Base-by-base conservation (phyloP, 2,329 filamentous ascomycete species). In the Diaporthe sp. region DNA sequence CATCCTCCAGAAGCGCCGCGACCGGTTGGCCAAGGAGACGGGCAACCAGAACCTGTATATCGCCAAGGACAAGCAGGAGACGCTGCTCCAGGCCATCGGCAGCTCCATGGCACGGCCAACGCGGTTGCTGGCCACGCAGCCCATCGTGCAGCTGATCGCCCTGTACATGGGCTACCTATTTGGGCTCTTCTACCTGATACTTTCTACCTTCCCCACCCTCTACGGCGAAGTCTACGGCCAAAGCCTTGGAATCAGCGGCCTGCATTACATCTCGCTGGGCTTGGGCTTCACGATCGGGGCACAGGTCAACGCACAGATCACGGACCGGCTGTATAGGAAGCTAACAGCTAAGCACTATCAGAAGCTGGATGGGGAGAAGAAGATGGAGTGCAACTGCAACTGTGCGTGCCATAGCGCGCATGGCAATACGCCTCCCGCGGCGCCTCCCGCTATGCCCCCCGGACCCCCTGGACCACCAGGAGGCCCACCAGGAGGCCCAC, bases 1-100 rank as follows among this genome's bases (percentile, higher is more conserved):
- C 30, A 86, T 95, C 6, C 87, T 94, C 1, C 81, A 85, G 39
- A 83, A 86, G 75, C 92, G 91, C 79, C 90, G 90, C 53, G 81
- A 85, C 68, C 86, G 84, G 25, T 84, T 93, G 19, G 84, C 86
- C 72, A 86, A 87, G 75, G 85, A 89, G 76, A 93, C 90, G 1
- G 89, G 88, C 35, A 92, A 92, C 76, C 25, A 71, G 3, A 75
- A 51, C 1, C 78, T 86, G 78, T 80, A 83, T 63, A 88, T 90
- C 8, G 85, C 92, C 35, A 88, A 89, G 79, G 92, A 92, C 58
- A 81, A 81, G 39, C 81, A 81, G 6, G 79, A 81, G n/a, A 53
- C 47, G 9, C 56, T 70, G 2, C 30, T 51, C 56, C 73, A 76
- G 8, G 79, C 81, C 7, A 51, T 80, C 50, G 55, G 13, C 17